A percentile compares a stretch with the other conserved stretches of the same genome.
These are phyloP conservation scores for Lagenidium sp. DNA, from an alignment of 352 stramenopile species.

Conservation along the genomic window DNA sequence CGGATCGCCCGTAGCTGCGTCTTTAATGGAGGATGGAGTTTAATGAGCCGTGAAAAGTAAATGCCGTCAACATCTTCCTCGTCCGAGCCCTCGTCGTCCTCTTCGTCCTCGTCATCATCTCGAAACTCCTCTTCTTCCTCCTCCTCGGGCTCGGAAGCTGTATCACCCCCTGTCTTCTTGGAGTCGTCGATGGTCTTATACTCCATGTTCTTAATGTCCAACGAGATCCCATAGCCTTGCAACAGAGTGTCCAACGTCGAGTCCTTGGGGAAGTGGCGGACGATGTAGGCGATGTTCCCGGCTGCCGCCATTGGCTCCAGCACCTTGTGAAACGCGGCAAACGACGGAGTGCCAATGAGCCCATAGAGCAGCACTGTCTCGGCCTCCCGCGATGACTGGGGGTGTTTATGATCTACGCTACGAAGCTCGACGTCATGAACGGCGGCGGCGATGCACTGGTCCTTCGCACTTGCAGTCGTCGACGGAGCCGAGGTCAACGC, in stretches of 20 bases:
- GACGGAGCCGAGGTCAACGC: slow-evolving; percentile 12
- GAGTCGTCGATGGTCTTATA: slow-evolving; percentile 95
- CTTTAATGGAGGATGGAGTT: slow-evolving; percentile 31
- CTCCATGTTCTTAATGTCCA: slow-evolving; percentile 97
- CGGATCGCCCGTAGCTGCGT: slow-evolving; percentile 42
- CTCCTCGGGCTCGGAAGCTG: slow-evolving; percentile 19
- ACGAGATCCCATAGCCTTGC: slow-evolving; percentile 87
- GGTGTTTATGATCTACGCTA: slow-evolving; percentile 66
- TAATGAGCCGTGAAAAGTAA: slow-evolving; percentile 44
- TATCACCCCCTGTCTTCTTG: slow-evolving; percentile 33
- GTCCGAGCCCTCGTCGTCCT: slow-evolving; percentile 22
- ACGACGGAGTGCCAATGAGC: slow-evolving; percentile 51
- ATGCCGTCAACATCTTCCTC: slow-evolving; percentile 64
- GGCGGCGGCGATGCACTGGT: slow-evolving; percentile 49
- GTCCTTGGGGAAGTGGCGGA: slow-evolving; percentile 68
- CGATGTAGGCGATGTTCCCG: slow-evolving; percentile 70
- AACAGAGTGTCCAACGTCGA: slow-evolving; percentile 65
- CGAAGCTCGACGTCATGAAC: slow-evolving; percentile 56
- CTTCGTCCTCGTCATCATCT: slow-evolving; percentile 24
- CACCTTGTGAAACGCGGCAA: slow-evolving; percentile 62
- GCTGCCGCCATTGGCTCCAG: slow-evolving; percentile 46
- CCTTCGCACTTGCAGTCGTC: slow-evolving; percentile 10
- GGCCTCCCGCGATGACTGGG: slow-evolving; percentile 17
- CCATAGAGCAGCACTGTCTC: slow-evolving; percentile 79
- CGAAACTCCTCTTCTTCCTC: slow-evolving; percentile 18